Conservation (phyloP, 805 yeast genomes). For the Spathaspora hagerdaliae region DNA sequence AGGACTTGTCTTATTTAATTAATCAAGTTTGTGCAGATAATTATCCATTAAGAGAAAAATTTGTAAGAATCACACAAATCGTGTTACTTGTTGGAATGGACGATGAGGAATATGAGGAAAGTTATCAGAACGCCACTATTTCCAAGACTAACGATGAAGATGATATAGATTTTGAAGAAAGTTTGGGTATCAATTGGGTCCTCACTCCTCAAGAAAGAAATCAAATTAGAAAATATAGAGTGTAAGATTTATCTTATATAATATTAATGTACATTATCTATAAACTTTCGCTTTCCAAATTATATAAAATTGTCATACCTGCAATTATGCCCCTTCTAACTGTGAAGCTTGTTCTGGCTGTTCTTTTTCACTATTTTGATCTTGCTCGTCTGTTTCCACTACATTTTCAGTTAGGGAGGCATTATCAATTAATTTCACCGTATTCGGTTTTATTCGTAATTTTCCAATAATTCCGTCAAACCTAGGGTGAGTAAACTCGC, state of each 20-base stretch:
- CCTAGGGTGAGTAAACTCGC: slow-evolving; percentile 80
- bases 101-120: slow-evolving; percentile 48
- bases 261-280: no score
- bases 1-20: slow-evolving; percentile 72
- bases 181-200: slow-evolving; percentile 56
- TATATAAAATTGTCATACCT: neutral
- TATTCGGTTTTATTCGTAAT: slow-evolving; percentile 42
- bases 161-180: slow-evolving; percentile 32
- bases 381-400: neutral
- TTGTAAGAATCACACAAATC: slow-evolving; percentile 78
- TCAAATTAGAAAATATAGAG: slow-evolving; percentile 54
- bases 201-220: slow-evolving; percentile 72
- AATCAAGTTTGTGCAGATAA: slow-evolving; percentile 67
- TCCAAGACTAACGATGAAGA: slow-evolving; percentile 24
- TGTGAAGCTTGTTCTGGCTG: neutral
- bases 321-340: neutral
- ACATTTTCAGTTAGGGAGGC: neutral
- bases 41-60: slow-evolving; percentile 73
- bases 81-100: slow-evolving; percentile 80
- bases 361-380: neutral
- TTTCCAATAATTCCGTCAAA: slow-evolving; percentile 47
- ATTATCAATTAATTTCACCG: slow-evolving; percentile 2
- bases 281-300: neutral
- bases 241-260: slow-evolving; percentile 21
- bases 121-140: slow-evolving; percentile 12